Percentiles rank a stretch among this genome's conserved stretches.
These are phyloP conservation scores for Kappamyces sp. DNA, from an alignment of 192 early-diverging fungal species.

Conservation along the genomic window DNA sequence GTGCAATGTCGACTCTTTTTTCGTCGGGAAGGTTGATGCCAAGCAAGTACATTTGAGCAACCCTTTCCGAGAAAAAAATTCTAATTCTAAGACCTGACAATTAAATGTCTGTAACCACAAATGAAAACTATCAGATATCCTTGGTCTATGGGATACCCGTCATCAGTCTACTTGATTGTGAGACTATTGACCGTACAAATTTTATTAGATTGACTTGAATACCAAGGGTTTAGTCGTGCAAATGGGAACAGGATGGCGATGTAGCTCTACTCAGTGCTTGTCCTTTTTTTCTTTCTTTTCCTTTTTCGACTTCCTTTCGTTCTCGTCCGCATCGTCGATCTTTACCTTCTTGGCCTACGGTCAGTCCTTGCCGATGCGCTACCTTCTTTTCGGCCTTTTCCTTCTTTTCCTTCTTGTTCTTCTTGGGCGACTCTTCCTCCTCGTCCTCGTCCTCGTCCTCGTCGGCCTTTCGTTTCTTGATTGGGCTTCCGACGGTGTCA, in stretches of 20 bases:
- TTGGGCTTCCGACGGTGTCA: slow-evolving; percentile 33
- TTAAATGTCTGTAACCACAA: no score
- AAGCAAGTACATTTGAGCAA: slow-evolving; percentile 64
- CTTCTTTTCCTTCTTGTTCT: slow-evolving; percentile 34
- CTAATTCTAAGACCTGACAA: no score
- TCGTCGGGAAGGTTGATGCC: slow-evolving; percentile 93
- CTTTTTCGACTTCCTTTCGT: slow-evolving; percentile 30
- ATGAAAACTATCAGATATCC: no score
- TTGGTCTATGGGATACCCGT: no score
- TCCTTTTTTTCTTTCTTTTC: slow-evolving; percentile 43
- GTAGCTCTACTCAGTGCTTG: slow-evolving; percentile 19
- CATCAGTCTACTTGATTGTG: no score
- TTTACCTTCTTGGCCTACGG: slow-evolving; percentile 51
- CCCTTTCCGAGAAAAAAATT: no score
- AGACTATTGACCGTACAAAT: no score
- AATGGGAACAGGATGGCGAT: no score
- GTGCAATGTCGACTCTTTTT: slow-evolving; percentile 75
- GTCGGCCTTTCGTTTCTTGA: slow-evolving; percentile 34
- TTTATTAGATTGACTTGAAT: no score
- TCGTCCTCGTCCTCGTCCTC: slow-evolving; percentile 37
- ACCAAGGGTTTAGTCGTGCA: no score
- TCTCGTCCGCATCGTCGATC: slow-evolving; percentile 45
- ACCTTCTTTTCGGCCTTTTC: slow-evolving; percentile 38
- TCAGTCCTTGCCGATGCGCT: slow-evolving; percentile 39
- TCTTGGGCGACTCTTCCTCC: slow-evolving; percentile 32